Base-by-base conservation (phyloP, 2,329 filamentous ascomycete species). In the Decorospora gaudefroyi region DNA sequence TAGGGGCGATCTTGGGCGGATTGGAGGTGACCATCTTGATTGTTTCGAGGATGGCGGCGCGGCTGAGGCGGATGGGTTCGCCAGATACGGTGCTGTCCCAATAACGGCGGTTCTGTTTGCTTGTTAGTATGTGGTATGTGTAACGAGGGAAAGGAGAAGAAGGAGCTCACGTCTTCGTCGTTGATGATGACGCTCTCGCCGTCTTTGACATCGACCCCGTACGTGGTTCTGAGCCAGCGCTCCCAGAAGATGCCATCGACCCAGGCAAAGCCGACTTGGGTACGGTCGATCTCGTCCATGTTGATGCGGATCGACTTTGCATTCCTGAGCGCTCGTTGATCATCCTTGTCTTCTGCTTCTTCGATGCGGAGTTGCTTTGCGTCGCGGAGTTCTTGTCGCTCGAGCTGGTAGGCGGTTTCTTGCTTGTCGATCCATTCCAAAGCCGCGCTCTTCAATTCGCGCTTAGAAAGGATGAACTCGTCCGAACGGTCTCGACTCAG, bases 371-470 rank as follows among this genome's bases (percentile, higher is more conserved):
- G 78, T 69, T 97, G 90, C 76, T 99, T 99, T 4, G 90, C 85
- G 70, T 97, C 91, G 38, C 93, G 86, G 34, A 96, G 79, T 70
- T 96, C 93, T 74, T 96, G 90, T 44, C 92, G 81, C 72, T 97
- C 92, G 11, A 95, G 82, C 69, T 96, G 89, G 78, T 96, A 96
- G 26, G 90, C 80, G 58, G 92, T 85, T 12, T 89, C 87, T 72
- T 96, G 89, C 74, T 95, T 93, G 70, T 97, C 92, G 82, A 97
- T 96, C 91, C 93, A 99, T 70, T 97, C 93, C 49, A 91, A 81
- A 6, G 93, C 93, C 1, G 93, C 93, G 56, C 87, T 92, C 80
- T 97, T 97, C 74, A 99, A 84, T 73, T 99, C 95, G 22, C 87
- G 84, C 69, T 88, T 87, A 17, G 88, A 87, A 43, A 80, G 78